These are phyloP conservation scores for Plantago ovata DNA, from an alignment of 257 asterid species.

Conservation along the genomic window DNA sequence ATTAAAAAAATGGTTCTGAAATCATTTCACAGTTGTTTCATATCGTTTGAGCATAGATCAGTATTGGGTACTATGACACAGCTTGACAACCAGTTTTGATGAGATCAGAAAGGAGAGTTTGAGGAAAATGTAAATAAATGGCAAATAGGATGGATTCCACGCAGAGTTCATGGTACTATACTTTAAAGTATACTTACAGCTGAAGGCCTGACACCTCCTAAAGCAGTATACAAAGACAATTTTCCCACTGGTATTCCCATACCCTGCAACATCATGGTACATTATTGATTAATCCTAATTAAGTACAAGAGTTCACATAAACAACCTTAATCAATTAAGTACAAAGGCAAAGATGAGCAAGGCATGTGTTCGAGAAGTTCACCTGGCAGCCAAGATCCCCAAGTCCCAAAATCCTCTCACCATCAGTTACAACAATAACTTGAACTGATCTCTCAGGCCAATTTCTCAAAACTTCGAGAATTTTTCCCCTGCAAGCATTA, in stretches of 20 bases:
- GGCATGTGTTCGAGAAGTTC: constrained; percentile 4
- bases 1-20: not conserved
- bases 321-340: not conserved
- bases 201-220: constrained; percentile 95
- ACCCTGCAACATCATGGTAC: constrained; percentile 50
- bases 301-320: not conserved
- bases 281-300: too few species aligned
- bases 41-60: too few species aligned
- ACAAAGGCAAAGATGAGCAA: not conserved
- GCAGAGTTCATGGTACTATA: not conserved
- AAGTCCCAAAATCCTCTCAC: constrained; percentile 93
- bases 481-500: constrained; percentile 59
- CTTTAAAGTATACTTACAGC: constrained; percentile 46
- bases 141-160: not conserved
- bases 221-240: constrained; percentile 79
- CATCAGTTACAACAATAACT: constrained; percentile 94
- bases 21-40: not conserved
- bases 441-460: constrained; percentile 92
- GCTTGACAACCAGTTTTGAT: not conserved
- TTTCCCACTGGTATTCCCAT: constrained; percentile 99
- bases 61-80: not conserved
- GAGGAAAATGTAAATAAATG: not conserved
- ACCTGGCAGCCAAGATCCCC: constrained; percentile 99
- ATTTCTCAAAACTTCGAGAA: constrained; percentile 81
- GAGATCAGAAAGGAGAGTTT: not conserved